Percentiles rank a stretch among this genome's conserved stretches.
phyloP scores from a whole-genome alignment of 2,329 filamentous ascomycete species.

The Colletotrichum scovillei region DNA sequence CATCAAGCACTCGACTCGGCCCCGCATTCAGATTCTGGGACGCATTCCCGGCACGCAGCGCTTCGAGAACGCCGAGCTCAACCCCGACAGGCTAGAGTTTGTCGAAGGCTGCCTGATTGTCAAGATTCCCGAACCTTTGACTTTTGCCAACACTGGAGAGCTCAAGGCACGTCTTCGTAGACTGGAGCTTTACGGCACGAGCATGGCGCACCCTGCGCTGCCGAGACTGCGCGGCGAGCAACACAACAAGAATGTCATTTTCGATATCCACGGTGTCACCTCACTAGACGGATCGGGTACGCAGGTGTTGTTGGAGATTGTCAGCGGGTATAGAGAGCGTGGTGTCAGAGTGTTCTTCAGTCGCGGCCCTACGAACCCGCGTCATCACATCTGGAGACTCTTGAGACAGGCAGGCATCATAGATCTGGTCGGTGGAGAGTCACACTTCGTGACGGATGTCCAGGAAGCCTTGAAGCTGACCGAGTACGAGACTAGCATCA shows the following conservation, averaged over 20 bases:
- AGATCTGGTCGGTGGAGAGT: slow-evolving; percentile 80
- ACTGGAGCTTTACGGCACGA: slow-evolving; percentile 91
- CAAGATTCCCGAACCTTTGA: slow-evolving; percentile 96
- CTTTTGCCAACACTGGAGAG: slow-evolving; percentile 96
- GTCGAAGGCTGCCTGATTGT: slow-evolving; percentile 94
- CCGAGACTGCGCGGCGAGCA: slow-evolving; percentile 82
- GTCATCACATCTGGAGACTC: slow-evolving; percentile 73
- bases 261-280: slow-evolving; percentile 98
- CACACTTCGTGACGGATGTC: slow-evolving; percentile 85
- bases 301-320: slow-evolving; percentile 92
- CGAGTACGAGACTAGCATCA: slow-evolving; percentile 72
- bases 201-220: slow-evolving; percentile 84
- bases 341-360: slow-evolving; percentile 84
- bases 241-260: slow-evolving; percentile 91
- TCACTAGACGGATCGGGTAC: slow-evolving; percentile 92
- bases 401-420: slow-evolving; percentile 88
- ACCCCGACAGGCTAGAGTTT: slow-evolving; percentile 82
- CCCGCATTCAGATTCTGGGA: slow-evolving; percentile 95
- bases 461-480: slow-evolving; percentile 86
- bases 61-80: slow-evolving; percentile 86
- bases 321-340: slow-evolving; percentile 79
- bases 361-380: slow-evolving; percentile 59
- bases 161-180: slow-evolving; percentile 85
- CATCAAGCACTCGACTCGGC: slow-evolving; percentile 89
- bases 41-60: slow-evolving; percentile 84